These are phyloP conservation scores for Viridothelium virens DNA, from an alignment of 495 filamentous ascomycete genomes.

Conservation along the genomic window DNA sequence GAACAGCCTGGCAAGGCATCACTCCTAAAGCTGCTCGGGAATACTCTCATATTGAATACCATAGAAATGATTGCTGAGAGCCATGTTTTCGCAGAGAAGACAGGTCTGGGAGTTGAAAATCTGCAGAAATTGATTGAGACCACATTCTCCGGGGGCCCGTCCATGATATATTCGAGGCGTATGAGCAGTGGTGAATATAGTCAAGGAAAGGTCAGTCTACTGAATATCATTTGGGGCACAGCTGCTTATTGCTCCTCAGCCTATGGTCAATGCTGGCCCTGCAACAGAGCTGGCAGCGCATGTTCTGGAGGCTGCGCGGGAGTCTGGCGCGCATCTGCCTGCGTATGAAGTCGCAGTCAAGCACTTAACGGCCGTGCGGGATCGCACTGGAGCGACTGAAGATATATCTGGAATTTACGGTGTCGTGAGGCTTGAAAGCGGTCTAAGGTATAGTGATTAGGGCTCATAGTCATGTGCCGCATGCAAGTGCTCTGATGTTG, in stretches of 20 bases:
- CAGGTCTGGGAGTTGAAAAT: background rate
- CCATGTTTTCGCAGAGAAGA: background rate
- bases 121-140: background rate
- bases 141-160: background rate
- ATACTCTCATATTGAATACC: background rate
- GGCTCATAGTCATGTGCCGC: no score
- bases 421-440: background rate
- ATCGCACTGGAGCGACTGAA: background rate
- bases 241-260: background rate
- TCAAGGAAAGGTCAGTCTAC: background rate
- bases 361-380: background rate
- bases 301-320: background rate
- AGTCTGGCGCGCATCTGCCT: background rate
- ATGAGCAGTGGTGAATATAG: background rate
- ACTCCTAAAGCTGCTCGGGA: background rate
- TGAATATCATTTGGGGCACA: background rate
- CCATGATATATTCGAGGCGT: background rate
- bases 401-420: background rate
- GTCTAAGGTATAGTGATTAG: no score
- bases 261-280: background rate
- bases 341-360: background rate
- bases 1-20: background rate
- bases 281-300: background rate
- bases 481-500: no score
- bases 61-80: background rate